A percentile compares a stretch with the other conserved stretches of the same genome.
Evolutionary conservation across 1,139 yeast species (phyloP).

Genomic region (Geotrichum restrictum): DNA sequence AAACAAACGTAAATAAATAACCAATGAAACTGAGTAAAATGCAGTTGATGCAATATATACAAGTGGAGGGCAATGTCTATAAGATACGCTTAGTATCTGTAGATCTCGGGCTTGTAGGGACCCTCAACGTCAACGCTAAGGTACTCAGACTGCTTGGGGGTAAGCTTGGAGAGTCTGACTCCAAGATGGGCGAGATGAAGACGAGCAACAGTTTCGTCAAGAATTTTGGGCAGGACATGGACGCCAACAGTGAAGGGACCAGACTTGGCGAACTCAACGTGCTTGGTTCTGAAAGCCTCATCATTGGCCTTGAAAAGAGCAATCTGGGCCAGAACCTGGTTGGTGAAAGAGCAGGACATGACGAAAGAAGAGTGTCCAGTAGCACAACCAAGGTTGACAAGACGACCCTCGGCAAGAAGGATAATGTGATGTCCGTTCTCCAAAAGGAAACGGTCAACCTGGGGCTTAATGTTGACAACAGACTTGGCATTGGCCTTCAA

Average conservation of each 20-base stretch:
- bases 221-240: constrained; percentile 95
- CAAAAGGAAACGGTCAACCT: constrained; percentile 96
- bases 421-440: constrained; percentile 89
- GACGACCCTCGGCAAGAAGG: constrained; percentile 98
- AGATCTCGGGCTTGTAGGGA: constrained; percentile 97
- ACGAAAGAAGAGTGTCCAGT: constrained; percentile 99
- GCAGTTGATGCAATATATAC: constrained; percentile 29
- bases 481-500: constrained; percentile 86
- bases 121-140: constrained; percentile 90
- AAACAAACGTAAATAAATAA: constrained; percentile 6
- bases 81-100: constrained; percentile 72
- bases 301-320: constrained; percentile 93
- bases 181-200: constrained; percentile 95
- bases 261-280: constrained; percentile 90
- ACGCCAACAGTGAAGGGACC: constrained; percentile 92
- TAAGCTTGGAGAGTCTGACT: constrained; percentile 77
- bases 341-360: constrained; percentile 99
- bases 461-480: constrained; percentile 96
- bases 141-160: constrained; percentile 86
- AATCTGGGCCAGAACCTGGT: constrained; percentile 99
- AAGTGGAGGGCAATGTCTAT: constrained; percentile 8
- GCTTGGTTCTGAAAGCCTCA: constrained; percentile 70
- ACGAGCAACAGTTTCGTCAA: constrained; percentile 98
- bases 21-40: constrained; percentile 13
- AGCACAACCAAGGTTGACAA: constrained; percentile 99